Conservation (phyloP, 2,329 filamentous ascomycete genomes). For the Chrysoporthe cubensis region DNA sequence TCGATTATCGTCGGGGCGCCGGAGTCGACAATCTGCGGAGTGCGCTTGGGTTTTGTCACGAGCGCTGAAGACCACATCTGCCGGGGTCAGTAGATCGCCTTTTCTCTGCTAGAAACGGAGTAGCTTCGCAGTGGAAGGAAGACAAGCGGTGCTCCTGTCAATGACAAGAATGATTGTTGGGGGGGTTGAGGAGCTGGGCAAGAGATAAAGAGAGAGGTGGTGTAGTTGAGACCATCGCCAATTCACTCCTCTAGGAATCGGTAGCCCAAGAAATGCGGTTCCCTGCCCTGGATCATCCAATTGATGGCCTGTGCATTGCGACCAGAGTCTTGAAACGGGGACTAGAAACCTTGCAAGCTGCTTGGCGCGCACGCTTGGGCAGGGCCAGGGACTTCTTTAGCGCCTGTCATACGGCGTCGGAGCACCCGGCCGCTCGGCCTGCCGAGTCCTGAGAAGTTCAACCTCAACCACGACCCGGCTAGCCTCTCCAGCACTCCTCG, state of each 20-base stretch:
- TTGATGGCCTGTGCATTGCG: constrained; percentile 13
- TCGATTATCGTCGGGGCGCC: constrained; percentile 24
- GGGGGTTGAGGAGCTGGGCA: neutral
- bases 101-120: neutral
- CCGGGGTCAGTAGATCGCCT: constrained; percentile 8
- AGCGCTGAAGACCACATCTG: constrained; percentile 23
- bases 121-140: neutral
- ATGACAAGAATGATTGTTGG: neutral
- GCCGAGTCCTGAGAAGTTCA: neutral
- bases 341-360: neutral
- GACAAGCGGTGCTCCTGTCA: neutral
- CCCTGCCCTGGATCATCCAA: constrained; percentile 5
- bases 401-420: neutral
- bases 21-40: constrained; percentile 9
- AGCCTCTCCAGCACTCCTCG: neutral
- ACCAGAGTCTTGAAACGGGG: neutral
- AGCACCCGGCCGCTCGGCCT: neutral
- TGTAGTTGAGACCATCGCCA: constrained; percentile 10
- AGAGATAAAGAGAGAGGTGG: constrained; percentile 5
- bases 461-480: neutral
- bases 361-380: neutral
- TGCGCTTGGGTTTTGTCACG: constrained; percentile 17
- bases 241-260: constrained; percentile 8
- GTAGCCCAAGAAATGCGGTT: constrained; percentile 6
- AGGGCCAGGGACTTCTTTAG: neutral